Evolutionary conservation across 352 stramenopile species (phyloP), one percentile per base, ranked within the genome.

Genomic region (Phytophthora cajani): DNA sequence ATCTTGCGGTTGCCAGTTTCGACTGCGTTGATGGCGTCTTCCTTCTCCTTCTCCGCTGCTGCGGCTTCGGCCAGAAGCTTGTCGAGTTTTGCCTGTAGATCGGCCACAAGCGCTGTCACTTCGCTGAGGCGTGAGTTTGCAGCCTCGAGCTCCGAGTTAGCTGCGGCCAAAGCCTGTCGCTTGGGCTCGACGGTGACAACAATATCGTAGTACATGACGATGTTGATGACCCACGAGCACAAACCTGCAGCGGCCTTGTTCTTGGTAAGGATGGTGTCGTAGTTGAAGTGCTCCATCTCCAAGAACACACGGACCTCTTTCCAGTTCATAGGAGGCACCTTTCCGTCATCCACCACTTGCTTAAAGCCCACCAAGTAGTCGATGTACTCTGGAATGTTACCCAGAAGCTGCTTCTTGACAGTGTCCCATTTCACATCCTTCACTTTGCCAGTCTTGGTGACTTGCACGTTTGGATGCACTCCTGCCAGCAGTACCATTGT

Each of bases 191-290:
- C 93, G 0, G 94, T 98, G 46, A 98, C 79, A 1, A 99, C 82
- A 47, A 98, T 98, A 75, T 99, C 95, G 80, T 98, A 98, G 83
- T 99, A 99, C 79, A 94, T 96, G 47, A 98, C 94, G 46, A 99
- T 99, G 69, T 99, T 99, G 69, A 98, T 79, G 42, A 98, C 96
- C 84, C 97, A 99, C 3, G 88, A 95, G 67, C 93, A 98, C 46
- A 99, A 73, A 42, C 93, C 94, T 0, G 93, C 96, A 16, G 96
- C 96, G 9, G 95, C 95, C 52, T 94, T 96, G 83, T 98, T 99
- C 76, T 98, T 98, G 4, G 89, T 95, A 47, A 95, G 68, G 62
- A 99, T 98, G 3, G 93, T 95, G 30, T 99, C 95, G 54, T 96
- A 90, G 61, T 98, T 97, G 75, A 99, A 99, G 67, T 98, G 88